Conservation (phyloP, 352 stramenopile species). For the Globisporangium apiculatum region DNA sequence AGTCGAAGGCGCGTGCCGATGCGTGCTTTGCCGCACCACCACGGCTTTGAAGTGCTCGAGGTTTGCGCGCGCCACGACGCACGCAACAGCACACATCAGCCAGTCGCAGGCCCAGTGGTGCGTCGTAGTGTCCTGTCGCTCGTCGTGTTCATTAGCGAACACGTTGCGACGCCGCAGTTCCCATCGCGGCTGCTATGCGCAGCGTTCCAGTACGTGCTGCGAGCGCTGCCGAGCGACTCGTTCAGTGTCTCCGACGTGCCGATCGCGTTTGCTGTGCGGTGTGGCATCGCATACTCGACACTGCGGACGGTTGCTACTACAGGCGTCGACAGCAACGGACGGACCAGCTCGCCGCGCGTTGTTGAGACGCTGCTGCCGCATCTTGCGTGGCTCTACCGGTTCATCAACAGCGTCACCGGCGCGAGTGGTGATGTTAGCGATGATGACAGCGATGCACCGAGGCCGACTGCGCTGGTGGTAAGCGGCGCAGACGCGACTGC, state of each 20-base stretch:
- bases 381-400: conserved; percentile 3
- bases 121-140: background rate
- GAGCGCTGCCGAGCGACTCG: background rate
- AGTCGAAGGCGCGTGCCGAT: background rate
- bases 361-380: background rate
- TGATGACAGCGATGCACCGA: background rate
- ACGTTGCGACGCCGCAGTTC: conserved; percentile 3
- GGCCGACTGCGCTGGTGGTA: background rate
- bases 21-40: conserved; percentile 1
- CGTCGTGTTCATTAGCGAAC: background rate
- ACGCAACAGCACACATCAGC: too few relatives aligned
- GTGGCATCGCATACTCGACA: conserved; percentile 1
- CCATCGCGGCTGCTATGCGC: conserved; percentile 5
- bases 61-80: conserved; percentile 6
- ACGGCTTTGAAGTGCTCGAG: conserved; percentile 13
- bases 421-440: background rate
- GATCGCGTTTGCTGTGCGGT: conserved; percentile 4
- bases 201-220: background rate
- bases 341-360: background rate
- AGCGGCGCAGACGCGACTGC: background rate
- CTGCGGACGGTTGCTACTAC: background rate
- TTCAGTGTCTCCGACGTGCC: background rate
- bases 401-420: background rate
- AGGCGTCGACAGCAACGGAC: background rate
- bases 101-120: too few relatives aligned